Evolutionary conservation across 2,329 filamentous ascomycete genomes (phyloP).

Genomic region (Pyrenochaeta sp.): DNA sequence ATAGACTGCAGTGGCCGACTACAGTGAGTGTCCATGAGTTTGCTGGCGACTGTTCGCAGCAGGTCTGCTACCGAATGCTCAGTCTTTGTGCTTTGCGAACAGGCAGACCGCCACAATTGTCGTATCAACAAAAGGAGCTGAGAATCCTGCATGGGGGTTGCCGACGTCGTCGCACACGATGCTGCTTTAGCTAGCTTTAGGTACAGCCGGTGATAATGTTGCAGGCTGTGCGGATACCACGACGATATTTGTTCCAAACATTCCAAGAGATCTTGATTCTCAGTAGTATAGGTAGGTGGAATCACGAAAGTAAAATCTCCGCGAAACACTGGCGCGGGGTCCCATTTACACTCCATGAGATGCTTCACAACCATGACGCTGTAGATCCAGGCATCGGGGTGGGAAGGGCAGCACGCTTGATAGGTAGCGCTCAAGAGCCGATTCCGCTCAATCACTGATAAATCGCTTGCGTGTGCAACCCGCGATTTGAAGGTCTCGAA

Average conservation of each 20-base stretch:
- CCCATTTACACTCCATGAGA: conserved; percentile 10
- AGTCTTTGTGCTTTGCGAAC: not conserved
- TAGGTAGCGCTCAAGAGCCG: conserved; percentile 8
- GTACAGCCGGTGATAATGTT: conserved; percentile 12
- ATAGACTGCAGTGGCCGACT: conserved; percentile 6
- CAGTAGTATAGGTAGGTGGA: conserved; percentile 15
- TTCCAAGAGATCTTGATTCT: conserved; percentile 18
- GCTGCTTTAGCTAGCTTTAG: conserved; percentile 18
- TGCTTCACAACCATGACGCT: conserved; percentile 21
- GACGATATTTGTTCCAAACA: conserved; percentile 15
- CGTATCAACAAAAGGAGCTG: conserved; percentile 20
- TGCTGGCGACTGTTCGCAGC: conserved; percentile 12
- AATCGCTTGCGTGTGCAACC: conserved; percentile 1
- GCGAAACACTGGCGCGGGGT: conserved; percentile 14
- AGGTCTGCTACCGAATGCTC: not conserved
- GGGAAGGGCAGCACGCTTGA: conserved; percentile 11
- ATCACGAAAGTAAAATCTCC: conserved; percentile 5
- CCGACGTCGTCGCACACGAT: conserved; percentile 2
- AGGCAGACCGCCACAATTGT: conserved; percentile 17
- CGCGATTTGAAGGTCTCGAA: conserved; percentile 18
- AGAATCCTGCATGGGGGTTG: conserved; percentile 11
- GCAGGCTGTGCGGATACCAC: conserved; percentile 6
- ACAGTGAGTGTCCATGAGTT: conserved; percentile 10
- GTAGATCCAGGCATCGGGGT: conserved; percentile 13
- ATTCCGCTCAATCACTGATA: not conserved